A percentile compares a stretch with the other conserved stretches of the same genome.
phyloP scores from a whole-genome alignment of 331 rosid genomes.

The Phaseolus coccineus region DNA sequence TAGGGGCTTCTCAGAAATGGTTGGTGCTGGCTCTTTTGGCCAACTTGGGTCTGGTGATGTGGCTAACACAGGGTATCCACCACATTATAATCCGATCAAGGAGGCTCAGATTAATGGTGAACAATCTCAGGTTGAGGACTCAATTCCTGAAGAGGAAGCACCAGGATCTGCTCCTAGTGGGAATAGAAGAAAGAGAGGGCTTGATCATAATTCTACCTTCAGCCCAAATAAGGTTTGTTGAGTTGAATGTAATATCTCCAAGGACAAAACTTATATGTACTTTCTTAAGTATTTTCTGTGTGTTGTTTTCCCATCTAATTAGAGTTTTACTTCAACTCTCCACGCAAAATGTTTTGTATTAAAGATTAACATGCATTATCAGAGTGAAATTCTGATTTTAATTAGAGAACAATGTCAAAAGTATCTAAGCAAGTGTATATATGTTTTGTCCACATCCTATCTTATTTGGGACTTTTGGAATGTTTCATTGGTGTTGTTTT shows the following conservation, averaged over 20 bases:
- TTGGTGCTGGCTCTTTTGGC: conserved; percentile 57
- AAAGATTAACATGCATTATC: background rate
- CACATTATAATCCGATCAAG: conserved; percentile 58
- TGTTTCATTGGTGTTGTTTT: conserved; percentile 38
- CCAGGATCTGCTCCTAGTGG: conserved; percentile 67
- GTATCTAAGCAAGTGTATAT: background rate
- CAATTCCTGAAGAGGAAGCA: conserved; percentile 61
- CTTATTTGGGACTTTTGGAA: conserved; percentile 24
- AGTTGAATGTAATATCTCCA: background rate
- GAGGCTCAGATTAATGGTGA: conserved; percentile 54
- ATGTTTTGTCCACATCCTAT: conserved; percentile 1
- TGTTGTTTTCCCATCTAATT: background rate
- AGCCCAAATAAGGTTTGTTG: conserved; percentile 75
- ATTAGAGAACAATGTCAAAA: background rate
- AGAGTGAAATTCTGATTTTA: background rate
- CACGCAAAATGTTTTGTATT: background rate
- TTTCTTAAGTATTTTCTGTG: background rate
- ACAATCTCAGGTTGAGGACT: conserved; percentile 64
- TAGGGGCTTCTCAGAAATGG: conserved; percentile 83
- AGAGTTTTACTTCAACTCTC: background rate
- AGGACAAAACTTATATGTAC: background rate
- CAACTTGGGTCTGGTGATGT: conserved; percentile 65
- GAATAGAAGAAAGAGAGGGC: conserved; percentile 73
- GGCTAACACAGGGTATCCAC: conserved; percentile 57
- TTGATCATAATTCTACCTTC: conserved; percentile 64